Percentiles rank a stretch among this genome's conserved stretches.
These are phyloP conservation scores for Chamaecyparis obtusa DNA, from an alignment of 75 land plant species.

Conservation along the genomic window DNA sequence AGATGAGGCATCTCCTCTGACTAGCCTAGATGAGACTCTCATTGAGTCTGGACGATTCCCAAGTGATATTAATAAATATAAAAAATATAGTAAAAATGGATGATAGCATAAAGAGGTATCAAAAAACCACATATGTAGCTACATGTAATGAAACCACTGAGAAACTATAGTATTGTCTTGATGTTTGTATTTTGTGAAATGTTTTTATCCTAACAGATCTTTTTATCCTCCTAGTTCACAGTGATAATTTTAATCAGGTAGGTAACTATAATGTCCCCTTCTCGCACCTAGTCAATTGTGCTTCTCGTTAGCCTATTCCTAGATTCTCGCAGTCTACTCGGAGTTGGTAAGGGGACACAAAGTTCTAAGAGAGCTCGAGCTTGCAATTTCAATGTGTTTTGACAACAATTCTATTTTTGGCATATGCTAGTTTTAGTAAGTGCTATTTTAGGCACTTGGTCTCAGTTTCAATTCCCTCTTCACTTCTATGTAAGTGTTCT, in stretches of 20 bases:
- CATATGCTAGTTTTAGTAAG: no score
- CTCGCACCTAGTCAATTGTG: no score
- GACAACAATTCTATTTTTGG: no score
- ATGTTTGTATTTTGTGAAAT: not conserved
- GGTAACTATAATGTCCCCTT: not conserved
- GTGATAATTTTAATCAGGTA: not conserved
- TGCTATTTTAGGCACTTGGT: no score
- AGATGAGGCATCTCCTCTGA: not conserved
- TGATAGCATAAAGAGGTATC: not conserved
- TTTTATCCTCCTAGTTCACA: not conserved
- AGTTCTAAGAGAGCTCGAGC: no score
- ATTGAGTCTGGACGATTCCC: not conserved
- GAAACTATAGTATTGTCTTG: not conserved
- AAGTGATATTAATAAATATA: not conserved
- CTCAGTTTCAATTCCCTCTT: no score
- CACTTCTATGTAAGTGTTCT: no score
- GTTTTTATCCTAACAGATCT: not conserved
- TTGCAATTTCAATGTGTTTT: no score
- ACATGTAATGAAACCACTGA: not conserved
- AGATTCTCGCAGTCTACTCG: no score
- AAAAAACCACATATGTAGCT: not conserved
- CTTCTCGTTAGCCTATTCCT: no score
- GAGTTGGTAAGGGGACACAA: no score
- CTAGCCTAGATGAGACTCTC: not conserved
- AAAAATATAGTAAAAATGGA: not conserved